Evolutionary conservation across 306 rosid species (phyloP), one percentile per base, ranked within the genome.

Genomic region (Cicer cuneatum): DNA sequence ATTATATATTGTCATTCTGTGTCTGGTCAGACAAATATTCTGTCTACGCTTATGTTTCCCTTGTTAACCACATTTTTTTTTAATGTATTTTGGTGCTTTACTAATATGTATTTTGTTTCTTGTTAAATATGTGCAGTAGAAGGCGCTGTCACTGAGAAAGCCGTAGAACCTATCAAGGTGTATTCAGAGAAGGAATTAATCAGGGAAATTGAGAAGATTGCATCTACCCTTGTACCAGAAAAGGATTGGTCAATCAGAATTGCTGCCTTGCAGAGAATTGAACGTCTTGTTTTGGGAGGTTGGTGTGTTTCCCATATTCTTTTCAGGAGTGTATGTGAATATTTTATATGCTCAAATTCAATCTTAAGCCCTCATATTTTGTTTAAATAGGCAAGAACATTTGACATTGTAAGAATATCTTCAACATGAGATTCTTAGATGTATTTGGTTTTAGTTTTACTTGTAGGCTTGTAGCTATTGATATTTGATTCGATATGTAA

Each of bases 211-310:
- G 98, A 95, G 80, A 95, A 92, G 91, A 84, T 92, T 86, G 84
- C 91, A 69, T 84, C 93, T 67, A 95, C 85, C 63, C 98, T 95
- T 75, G 93, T 95, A 77, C 99, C 99, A 15, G 99, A 95, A 68
- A 95, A 92, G 88, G 99, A 95, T 80, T 95, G 99, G 99, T 90
- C 96, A 10, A 48, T 92, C 66, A 93, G 99, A 60, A 92, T 95
- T 53, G 86, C 98, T 80, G 98, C 96, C 47, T 84, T 95, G 92
- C 99, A 90, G 84, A 92, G 96, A 89, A 75, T 92, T 59, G 99
- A 95, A 86, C 96, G 90, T 42, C 93, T 95, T 84, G 86, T 95
- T 86, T 86, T 46, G 75, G 99, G 99, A 90, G 99, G 99, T 95
- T 78, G 69, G 89, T 83, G 89, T 83, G 73, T 16, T 71, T 73